These are phyloP conservation scores for Aureobasidium sp. DNA, from an alignment of 2,329 filamentous ascomycete species.

Conservation along the genomic window DNA sequence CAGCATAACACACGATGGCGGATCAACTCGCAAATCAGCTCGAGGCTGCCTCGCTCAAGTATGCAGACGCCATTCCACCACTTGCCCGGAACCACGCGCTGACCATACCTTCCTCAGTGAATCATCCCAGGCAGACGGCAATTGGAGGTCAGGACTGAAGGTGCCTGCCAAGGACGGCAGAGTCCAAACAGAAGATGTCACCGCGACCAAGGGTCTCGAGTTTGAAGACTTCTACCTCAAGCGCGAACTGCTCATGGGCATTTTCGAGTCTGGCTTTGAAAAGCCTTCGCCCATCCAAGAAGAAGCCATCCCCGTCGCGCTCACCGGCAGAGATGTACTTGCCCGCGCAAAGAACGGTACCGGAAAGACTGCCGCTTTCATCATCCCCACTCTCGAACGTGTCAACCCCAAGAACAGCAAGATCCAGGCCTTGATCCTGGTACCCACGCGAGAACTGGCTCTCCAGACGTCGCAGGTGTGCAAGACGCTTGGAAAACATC, in stretches of 20 bases:
- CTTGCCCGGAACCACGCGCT: slow-evolving; percentile 14
- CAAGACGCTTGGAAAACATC: slow-evolving; percentile 95
- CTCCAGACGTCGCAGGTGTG: slow-evolving; percentile 98
- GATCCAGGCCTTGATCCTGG: slow-evolving; percentile 91
- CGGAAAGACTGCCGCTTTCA: slow-evolving; percentile 95
- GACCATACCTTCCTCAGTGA: slow-evolving; percentile 7
- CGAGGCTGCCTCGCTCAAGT: slow-evolving; percentile 45
- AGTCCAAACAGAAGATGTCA: slow-evolving; percentile 91
- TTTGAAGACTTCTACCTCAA: slow-evolving; percentile 97
- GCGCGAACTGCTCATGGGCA: slow-evolving; percentile 93
- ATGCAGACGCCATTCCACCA: slow-evolving; percentile 13
- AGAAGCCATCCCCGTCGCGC: slow-evolving; percentile 93
- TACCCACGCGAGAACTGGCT: slow-evolving; percentile 92
- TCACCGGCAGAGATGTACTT: slow-evolving; percentile 90
- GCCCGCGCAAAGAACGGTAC: slow-evolving; percentile 97
- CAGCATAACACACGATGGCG: slow-evolving; percentile 32
- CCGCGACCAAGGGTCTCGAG: slow-evolving; percentile 91
- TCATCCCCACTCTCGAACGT: slow-evolving; percentile 88
- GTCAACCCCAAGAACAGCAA: slow-evolving; percentile 96
- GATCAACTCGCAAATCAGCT: slow-evolving; percentile 48
- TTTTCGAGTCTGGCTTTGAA: slow-evolving; percentile 97
- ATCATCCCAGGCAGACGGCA: slow-evolving; percentile 39
- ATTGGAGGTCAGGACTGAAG: slow-evolving; percentile 69
- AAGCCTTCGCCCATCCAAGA: slow-evolving; percentile 99
- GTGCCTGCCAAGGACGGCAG: slow-evolving; percentile 65